Evolutionary conservation across 108 stramenopile genomes (phyloP).

Genomic region (Cyclostephanos tholiformis): DNA sequence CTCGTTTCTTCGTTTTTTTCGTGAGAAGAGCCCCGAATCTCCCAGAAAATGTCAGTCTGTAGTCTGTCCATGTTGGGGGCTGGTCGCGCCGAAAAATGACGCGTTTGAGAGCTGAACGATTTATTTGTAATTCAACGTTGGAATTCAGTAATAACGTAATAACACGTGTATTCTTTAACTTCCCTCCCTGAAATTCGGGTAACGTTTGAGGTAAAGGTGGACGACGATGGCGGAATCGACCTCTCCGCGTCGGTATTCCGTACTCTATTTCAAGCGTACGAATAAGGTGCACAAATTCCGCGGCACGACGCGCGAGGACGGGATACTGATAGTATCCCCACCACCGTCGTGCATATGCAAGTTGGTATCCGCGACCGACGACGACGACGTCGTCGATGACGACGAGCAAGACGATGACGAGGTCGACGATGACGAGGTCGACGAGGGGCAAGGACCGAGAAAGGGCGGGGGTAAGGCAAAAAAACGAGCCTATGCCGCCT

Average conservation of each 20-base stretch:
- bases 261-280: constrained; percentile 76
- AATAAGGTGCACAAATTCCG: constrained; percentile 70
- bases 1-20: too few relatives aligned
- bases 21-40: too few relatives aligned
- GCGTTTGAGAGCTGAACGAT: too few relatives aligned
- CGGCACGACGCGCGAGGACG: constrained; percentile 62
- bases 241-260: constrained; percentile 35
- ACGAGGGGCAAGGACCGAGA: constrained; percentile 9
- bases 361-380: constrained; percentile 13
- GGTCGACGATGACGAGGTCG: constrained; percentile 20
- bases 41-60: too few relatives aligned
- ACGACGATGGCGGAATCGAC: neutral
- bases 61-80: too few relatives aligned
- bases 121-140: too few relatives aligned
- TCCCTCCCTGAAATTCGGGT: too few relatives aligned
- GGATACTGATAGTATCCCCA: constrained; percentile 50
- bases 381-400: constrained; percentile 23
- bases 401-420: too few relatives aligned
- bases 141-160: too few relatives aligned
- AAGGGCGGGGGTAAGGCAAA: constrained; percentile 9
- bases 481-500: constrained; percentile 7
- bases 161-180: too few relatives aligned
- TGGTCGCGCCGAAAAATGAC: too few relatives aligned
- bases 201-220: too few relatives aligned
- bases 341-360: constrained; percentile 32